Evolutionary conservation across 2,329 filamentous ascomycete species (phyloP), one percentile per base, ranked within the genome.

Genomic region (Sporothrix pseudoabietina): DNA sequence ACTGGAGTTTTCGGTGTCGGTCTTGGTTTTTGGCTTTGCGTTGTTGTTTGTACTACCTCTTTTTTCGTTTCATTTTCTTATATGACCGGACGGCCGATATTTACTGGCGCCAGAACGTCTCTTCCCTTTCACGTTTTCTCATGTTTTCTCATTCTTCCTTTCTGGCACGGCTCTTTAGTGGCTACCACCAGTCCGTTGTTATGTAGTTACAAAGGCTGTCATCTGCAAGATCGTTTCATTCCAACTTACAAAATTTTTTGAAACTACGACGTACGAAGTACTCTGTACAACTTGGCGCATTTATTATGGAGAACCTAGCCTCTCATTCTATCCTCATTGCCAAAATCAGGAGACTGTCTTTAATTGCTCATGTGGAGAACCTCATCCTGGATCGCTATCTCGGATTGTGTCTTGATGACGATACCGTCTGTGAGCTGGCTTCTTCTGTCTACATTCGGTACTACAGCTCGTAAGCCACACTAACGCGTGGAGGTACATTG

Each of bases 1-100:
- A 61, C 52, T 49, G 69, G 69, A 61, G 54, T 59, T 71, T 68
- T 57, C 44, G 69, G 69, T 52, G 10, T 47, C 26, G 54, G 69
- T 61, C n/a, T 71, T 54, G 44, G 30, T 41, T 41, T 19, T n/a
- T 22, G 44, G n/a, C 12, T 32, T 39, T 71, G 9, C 30, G 26
- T 14, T n/a, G 10, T 30, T 47, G 5, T 22, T 52, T n/a, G 26
- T 52, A 12, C 9, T 8, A 4, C 1, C 30, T 35, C 4, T 22
- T 39, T 10, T 71, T 35, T 22, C 35, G 35, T 14, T 26, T 44
- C 5, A 47, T 57, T 44, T 57, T 7, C 7, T 26, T 26, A n/a
- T 65, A 7, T n/a, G 19, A 32, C 32, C 41, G 39, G 5, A 9
- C 10, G 8, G 3, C 39, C 22, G 7, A 35, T 47, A 26, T 30